Conservation (phyloP, 306 rosid genomes). For the Bauhinia variegata region DNA sequence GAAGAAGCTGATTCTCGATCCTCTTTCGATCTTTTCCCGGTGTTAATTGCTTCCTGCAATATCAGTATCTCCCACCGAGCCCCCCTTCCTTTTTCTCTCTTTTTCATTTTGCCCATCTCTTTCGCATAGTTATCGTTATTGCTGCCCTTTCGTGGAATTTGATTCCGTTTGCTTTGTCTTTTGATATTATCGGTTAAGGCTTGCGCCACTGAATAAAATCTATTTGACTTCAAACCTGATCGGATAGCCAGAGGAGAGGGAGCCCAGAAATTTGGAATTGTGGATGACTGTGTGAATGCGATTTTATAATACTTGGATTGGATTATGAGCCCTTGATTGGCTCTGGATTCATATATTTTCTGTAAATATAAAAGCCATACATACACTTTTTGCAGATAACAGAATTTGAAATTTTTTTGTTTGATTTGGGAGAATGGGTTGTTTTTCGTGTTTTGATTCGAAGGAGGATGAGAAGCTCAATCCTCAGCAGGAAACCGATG, state of each 20-base stretch:
- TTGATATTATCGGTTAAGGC: not conserved
- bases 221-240: conserved; percentile 32
- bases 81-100: not conserved
- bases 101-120: not conserved
- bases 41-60: too few relatives aligned
- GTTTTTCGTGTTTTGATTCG: conserved; percentile 93
- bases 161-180: conserved; percentile 41
- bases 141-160: conserved; percentile 34
- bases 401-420: conserved; percentile 12
- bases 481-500: conserved; percentile 56
- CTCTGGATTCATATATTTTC: conserved; percentile 24
- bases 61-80: not conserved
- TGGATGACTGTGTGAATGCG: conserved; percentile 37
- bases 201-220: conserved; percentile 11
- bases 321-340: conserved; percentile 40
- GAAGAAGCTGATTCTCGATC: not conserved
- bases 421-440: conserved; percentile 67
- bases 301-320: conserved; percentile 39
- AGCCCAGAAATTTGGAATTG: conserved; percentile 33
- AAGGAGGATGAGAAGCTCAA: conserved; percentile 87
- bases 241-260: conserved; percentile 2
- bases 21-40: not conserved
- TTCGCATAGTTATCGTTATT: conserved; percentile 40
- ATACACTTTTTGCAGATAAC: not conserved
- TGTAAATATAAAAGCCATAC: conserved; percentile 17